Base-by-base conservation (phyloP, 1,284 basidiomycete species). In the Leccinum pachyderme region DNA sequence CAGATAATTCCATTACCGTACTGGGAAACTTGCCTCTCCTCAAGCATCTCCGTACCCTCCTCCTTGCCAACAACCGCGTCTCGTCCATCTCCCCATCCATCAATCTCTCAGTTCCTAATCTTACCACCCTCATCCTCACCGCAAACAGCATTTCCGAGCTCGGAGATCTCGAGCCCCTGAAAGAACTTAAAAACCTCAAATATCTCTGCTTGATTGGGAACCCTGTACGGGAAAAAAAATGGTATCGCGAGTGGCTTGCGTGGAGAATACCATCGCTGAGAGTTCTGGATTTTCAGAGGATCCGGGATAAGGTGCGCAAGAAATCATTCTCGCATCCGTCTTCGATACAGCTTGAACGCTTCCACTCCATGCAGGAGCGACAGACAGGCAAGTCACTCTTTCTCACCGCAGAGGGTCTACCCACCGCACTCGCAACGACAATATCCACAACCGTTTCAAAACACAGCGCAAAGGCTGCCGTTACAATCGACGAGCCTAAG, bases 251-350 rank as follows among this genome's bases (percentile, higher is more conserved):
- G 76, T 99, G 94, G 87, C 86, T 94, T 77, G 84, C 89, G 67
- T 90, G 84, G 81, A 84, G 86, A 77, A 77, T 89, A 77, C 83
- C 86, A 72, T 79, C 81, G 67, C 82, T 99, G 68, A 88, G 95
- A 79, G 91, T 95, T 72, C 82, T 99, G 67, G 97, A 99, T 81
- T 99, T 92, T 75, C 88, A 93, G 78, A 87, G 96, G 73, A 91
- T 99, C 70, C 91, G 93, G 73, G 93, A 98, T 73, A 92, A 93
- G 83, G 92, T 93, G 75, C 76, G 89, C 73, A 66, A 70, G 68
- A 72, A 66, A 72, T 59, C 52, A 33, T 54, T 59, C 59, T 61
- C 56, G 55, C 53, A 50, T 53, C 56, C 12, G 33, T 51, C 50
- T 52, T 54, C 53, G 57, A 64, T 66, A 55, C 61, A 62, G 60